Percentiles rank a stretch among this genome's conserved stretches.
These are phyloP conservation scores for Boechera retrofracta DNA, from an alignment of 345 rosid genomes.

Conservation along the genomic window DNA sequence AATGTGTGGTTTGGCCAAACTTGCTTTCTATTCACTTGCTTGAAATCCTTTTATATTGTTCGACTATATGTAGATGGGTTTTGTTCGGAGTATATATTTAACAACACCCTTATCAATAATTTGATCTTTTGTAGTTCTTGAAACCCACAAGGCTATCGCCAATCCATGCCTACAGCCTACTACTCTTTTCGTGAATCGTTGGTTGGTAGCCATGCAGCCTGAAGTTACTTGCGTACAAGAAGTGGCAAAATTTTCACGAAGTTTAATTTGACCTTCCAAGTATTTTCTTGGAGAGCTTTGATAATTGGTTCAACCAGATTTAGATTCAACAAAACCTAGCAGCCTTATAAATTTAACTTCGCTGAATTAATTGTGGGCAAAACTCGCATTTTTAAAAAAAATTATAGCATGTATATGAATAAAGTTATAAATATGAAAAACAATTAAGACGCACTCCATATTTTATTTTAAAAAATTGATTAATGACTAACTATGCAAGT, in stretches of 20 bases:
- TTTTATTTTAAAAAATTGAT: too few species aligned
- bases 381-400: neutral
- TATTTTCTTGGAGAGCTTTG: neutral
- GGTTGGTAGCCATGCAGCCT: neutral
- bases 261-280: neutral
- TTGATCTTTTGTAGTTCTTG: neutral
- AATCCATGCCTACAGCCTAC: neutral
- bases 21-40: conserved; percentile 50
- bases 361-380: neutral
- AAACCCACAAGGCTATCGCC: neutral
- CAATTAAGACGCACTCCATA: too few species aligned
- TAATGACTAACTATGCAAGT: too few species aligned
- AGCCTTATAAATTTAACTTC: neutral
- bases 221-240: neutral
- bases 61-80: neutral
- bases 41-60: conserved; percentile 4
- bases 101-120: too few species aligned
- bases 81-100: neutral
- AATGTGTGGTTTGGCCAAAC: conserved; percentile 52
- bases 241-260: neutral
- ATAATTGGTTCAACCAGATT: neutral
- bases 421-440: too few species aligned
- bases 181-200: neutral
- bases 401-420: too few species aligned
- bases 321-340: neutral